Evolutionary conservation across 768 basidiomycete genomes (phyloP), one percentile per base, ranked within the genome.

Genomic region (Leccinum imitatum): DNA sequence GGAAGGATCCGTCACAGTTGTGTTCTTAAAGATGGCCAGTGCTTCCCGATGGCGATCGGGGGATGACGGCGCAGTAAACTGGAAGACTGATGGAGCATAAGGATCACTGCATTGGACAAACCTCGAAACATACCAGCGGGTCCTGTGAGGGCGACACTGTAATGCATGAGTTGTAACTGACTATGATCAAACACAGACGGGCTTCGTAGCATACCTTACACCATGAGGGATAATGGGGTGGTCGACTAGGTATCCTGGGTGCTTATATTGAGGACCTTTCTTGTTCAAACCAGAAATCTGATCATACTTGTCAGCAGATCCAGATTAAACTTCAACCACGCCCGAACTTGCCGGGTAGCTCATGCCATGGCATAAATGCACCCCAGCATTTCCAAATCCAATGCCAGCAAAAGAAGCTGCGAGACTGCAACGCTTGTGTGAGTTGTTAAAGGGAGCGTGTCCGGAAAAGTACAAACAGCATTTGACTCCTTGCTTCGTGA

Each of bases 261-360:
- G 93, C 70, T 90, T 86, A 75, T 91, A 98, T 70, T 91, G 90
- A 1, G 94, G 92, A 0, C 95, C 93, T 63, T 87, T 88, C 77
- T 98, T 97, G 79, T 98, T 98, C 71, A 95, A 75, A 2, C 93
- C 92, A 10, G 93, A 95, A 60, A 97, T 93, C 91, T 93, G 59
- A 59, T 53, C 35, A 15, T 44, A 41, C 33, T 54, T 50, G 56
- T 59, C 13, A 61, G 21, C 19, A 57, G 50, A n/a, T 23, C 3
- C 33, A 27, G 39, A 44, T 31, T 33, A 21, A n/a, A 21, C 53
- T 35, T 57, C 54, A n/a, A 60, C 37, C 8, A 35, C 44, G 2
- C 44, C 10, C 21, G 27, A 8, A 8, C 85, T 62, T 67, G 91
- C 92, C 5, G 90, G 91, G 66, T 92, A 92, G 67, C 90, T 91